Evolutionary conservation across 202 grass and related monocot genomes (phyloP), one percentile per base, ranked within the genome.

Genomic region (Bolboschoenoplectus hybrid): DNA sequence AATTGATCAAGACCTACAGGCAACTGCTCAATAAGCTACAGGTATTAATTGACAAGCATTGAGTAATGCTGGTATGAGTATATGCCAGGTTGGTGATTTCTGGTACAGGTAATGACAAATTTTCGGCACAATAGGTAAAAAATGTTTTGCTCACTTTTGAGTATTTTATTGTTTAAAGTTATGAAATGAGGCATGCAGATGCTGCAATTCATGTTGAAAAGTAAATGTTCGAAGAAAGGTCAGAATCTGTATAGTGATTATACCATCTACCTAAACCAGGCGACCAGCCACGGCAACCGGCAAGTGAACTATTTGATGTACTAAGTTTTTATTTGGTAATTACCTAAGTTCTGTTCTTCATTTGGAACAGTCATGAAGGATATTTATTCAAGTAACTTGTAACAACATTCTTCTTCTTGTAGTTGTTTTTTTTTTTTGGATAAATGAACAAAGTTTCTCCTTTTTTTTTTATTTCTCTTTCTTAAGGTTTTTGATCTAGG

Each of bases 401-500:
- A 55, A 38, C 4, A 36, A 67, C 12, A 3, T 68, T 55, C 32
- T 34, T 67, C 32, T 83, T 35, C 19, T 10, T 6, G 36, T 69
- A 9, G 35, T 76, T 76, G 32, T 85, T 20, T 68, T 40, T 50
- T 49, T 52, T 76, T 86, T 84, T 82, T 45, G 16, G 57, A n/a
- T 58, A 61, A 20, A 61, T 6, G 57, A 39, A 52, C 10, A 36
- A 67, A 1, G 1, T 68, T 69, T 12, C 14, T 82, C 6, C 67
- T 35, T 83, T 38, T 0, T 68, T 68, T 43, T 56, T 53, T 77
- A 40, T 85, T 20, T 69, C 34, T 57, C 56, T 52, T 64, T 85
- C 85, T 85, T 51, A 84, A 97, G 96, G 96, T 98, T 91, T 92
- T 87, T 91, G 96, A 98, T 88, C 77, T 98, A 1, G 90, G 90